Base-by-base conservation (phyloP, 2,329 filamentous ascomycete genomes). In the Endoconidiophora laricicola region DNA sequence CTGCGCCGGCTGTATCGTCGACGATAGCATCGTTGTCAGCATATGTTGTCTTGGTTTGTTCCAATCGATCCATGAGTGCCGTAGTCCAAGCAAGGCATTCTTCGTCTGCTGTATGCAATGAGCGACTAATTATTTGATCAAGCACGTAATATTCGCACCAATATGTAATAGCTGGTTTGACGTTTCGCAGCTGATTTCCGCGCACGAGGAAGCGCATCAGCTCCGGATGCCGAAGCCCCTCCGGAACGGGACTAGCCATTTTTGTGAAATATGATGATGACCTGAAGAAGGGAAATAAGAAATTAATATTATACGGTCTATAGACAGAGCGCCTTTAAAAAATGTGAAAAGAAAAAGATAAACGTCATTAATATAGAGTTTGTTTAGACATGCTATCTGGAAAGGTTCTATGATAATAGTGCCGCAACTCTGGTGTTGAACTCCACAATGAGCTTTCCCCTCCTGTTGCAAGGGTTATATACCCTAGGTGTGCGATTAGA, bases 131-230 rank as follows among this genome's bases (percentile, higher is more conserved):
- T 57, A 98, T 93, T 61, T 93, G 85, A 60, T 96, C 87, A 44
- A 94, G 83, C 23, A 91, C 85, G 72, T 86, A 91, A 65, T 91
- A 94, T 60, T 93, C 82, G 63, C 90, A 91, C 87, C 90, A 96
- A 65, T 96, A 98, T 55, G 88, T 75, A 57, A 96, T 76, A 53
- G 91, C 85, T 6, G 91, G 91, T 65, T 90, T 91, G 60, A 80
- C 77, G 53, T 74, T 74, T 62, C 90, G 83, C 45, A 98, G 76
- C 68, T 98, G 90, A 36, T 78, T 75, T 33, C 86, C 90, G 60
- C 90, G 79, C 49, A 81, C 74, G 55, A 88, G 80, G 64, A 93
- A 95, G 54, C 86, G 84, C 56, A 78, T 79, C 60, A 94, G 78
- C 62, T 94, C 87, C 53, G 84, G 80, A 51, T 80, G 70, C 67